Evolutionary conservation across 805 yeast species (phyloP), one percentile per base, ranked within the genome.

Genomic region (Debaryomyces maramus): DNA sequence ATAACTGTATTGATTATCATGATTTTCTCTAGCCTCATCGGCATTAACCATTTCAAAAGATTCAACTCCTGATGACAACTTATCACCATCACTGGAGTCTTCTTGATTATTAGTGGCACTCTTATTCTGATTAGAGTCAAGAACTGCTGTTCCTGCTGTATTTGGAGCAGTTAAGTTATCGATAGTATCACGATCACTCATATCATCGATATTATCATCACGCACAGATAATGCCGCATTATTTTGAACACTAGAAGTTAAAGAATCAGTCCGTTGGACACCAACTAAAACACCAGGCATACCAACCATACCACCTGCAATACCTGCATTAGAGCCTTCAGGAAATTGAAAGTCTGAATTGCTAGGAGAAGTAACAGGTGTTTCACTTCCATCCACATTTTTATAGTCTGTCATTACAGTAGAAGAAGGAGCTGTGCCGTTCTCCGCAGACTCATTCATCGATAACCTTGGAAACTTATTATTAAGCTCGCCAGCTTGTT

Each of bases 141-240:
- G 45, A 7, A 59, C 62, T 38, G 60, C 65, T 9, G 61, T 45
- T 14, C 38, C 53, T 14, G 46, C 37, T 6, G 37, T 41, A 19
- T 49, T 53, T 7, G 44, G 37, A 35, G 56, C 55, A 24, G 52
- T 27, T 21, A 18, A 21, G 30, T 52, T 49, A 16, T 53, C 72
- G 46, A 68, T 48, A 3, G 73, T 66, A 10, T 66, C 75, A 33
- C 70, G 63, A 38, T 70, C 74, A 41, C 74, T 69, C 5, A 66
- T 57, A 19, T 64, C 70, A 15, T 67, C 75, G 31, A 70, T 63
- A 40, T 70, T 70, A 45, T 70, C 96, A 46, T 86, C 96, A 44
- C 96, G 80, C 6, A 88, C 95, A 16, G 96, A 86, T 62, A 81
- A 78, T 0, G 97, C 90, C 2, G 97, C 88, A 59, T 91, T 89